Evolutionary conservation across 2,329 filamentous ascomycete genomes (phyloP).

Genomic region (Chaetomiaceae sp.): DNA sequence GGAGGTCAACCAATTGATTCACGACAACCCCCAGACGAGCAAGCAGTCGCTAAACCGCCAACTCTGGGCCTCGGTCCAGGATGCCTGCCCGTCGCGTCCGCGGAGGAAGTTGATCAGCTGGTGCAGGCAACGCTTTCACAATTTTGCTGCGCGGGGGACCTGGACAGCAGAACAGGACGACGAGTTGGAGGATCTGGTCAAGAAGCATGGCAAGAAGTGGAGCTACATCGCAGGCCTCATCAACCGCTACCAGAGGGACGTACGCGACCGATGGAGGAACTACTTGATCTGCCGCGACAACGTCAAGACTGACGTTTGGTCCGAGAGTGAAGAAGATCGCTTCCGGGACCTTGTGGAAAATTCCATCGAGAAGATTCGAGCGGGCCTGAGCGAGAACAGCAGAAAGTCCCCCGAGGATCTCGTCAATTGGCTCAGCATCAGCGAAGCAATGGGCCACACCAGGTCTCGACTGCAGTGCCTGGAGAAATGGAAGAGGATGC

Average conservation of each 20-base stretch:
- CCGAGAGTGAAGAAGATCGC: constrained; percentile 51
- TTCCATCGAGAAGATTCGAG: constrained; percentile 45
- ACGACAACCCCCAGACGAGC: constrained; percentile 17
- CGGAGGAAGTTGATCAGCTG: constrained; percentile 51
- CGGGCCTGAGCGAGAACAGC: constrained; percentile 29
- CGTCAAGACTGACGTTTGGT: constrained; percentile 53
- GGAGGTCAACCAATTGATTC: constrained; percentile 22
- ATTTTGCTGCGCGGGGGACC: constrained; percentile 53
- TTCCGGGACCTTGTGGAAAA: constrained; percentile 50
- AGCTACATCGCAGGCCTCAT: constrained; percentile 55
- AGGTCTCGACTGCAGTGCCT: constrained; percentile 64
- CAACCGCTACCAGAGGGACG: constrained; percentile 60
- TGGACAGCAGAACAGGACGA: constrained; percentile 59
- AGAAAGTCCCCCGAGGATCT: constrained; percentile 46
- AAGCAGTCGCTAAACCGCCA: constrained; percentile 32
- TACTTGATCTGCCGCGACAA: constrained; percentile 56
- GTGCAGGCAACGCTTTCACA: constrained; percentile 60
- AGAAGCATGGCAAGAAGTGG: constrained; percentile 54
- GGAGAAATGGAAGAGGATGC: constrained; percentile 58
- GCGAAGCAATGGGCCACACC: constrained; percentile 54
- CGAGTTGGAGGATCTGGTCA: constrained; percentile 43
- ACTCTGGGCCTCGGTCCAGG: constrained; percentile 48
- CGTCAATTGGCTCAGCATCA: constrained; percentile 63
- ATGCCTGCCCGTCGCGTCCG: constrained; percentile 45
- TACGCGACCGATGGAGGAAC: constrained; percentile 66